Evolutionary conservation across 208 protist species (phyloP), one percentile per base, ranked within the genome.

Genomic region (Acanthamoeba triangularis): DNA sequence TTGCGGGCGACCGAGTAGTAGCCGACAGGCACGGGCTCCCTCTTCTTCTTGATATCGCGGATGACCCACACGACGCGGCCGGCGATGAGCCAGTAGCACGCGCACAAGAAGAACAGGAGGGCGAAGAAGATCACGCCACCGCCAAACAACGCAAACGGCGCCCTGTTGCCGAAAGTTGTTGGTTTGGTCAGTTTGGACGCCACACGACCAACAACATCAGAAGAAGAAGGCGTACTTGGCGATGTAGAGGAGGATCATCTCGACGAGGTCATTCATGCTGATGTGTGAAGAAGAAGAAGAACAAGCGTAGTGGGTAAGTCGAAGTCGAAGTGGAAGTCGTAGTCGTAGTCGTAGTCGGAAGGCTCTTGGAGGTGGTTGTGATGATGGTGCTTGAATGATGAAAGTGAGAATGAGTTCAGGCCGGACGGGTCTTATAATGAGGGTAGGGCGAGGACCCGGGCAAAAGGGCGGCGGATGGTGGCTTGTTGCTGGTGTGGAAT

Each of bases 1-100:
- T 87, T 87, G 78, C 78, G 78, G 20, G 78, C 78, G 11, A 87
- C 44, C n/a, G 78, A 87, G 49, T 87, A 87, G 47, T 87, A 87
- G 49, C 78, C 78, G 30, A 87, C 49, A 10, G 78, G 78, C 41
- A 47, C 33, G 41, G 78, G 78, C 33, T 87, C 78, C 16, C 72
- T 25, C 49, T 61, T 87, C 47, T 37, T 56, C 49, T 87, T 54
- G 41, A 87, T 54, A 10, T 61, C 49, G 4, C 78, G 78, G 78
- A 63, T 47, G 20, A 54, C 28, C 78, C 41, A 63, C 33, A 87
- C 78, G 3, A 87, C 41, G 16, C 78, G 78, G 49, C 78, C 78
- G 23, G 78, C 78, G 13, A 61, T 87, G 28, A 87, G 78, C 23
- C 18, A 87, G 78, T 87, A 87, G 78, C 78, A 87, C n/a, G 78